These are phyloP conservation scores for Hyphodiscus sp. DNA, from an alignment of 2,329 filamentous ascomycete genomes.

Conservation along the genomic window DNA sequence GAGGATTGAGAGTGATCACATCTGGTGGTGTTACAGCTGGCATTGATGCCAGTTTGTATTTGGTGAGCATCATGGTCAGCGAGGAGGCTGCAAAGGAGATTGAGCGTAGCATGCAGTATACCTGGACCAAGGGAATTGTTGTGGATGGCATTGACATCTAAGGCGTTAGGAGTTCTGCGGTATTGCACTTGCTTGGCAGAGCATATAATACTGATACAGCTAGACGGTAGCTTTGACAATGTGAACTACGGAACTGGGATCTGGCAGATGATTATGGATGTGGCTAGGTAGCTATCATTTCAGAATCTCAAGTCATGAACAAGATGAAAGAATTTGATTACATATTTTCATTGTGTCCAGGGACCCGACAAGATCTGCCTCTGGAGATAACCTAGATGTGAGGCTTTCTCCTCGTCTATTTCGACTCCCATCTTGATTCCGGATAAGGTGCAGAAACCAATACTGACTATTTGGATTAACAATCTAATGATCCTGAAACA, in stretches of 20 bases:
- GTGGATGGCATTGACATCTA: slow-evolving; percentile 82
- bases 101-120: slow-evolving; percentile 70
- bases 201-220: not conserved
- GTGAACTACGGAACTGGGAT: not conserved
- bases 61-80: slow-evolving; percentile 76
- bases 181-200: not conserved
- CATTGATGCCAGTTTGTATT: slow-evolving; percentile 76
- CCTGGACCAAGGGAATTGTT: slow-evolving; percentile 79
- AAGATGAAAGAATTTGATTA: no score
- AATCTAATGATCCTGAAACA: no score
- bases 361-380: no score
- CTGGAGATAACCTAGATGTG: no score
- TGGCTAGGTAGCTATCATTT: not conserved
- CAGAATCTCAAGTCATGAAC: not conserved
- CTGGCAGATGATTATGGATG: not conserved
- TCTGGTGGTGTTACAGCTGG: slow-evolving; percentile 72
- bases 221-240: not conserved
- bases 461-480: no score
- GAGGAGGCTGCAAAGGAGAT: slow-evolving; percentile 71
- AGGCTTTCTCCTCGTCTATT: no score
- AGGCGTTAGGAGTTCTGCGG: slow-evolving; percentile 18
- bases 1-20: slow-evolving; percentile 68
- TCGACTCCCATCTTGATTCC: no score
- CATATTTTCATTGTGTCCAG: no score
- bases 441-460: no score